Evolutionary conservation across 2,329 filamentous ascomycete genomes (phyloP).

Genomic region (Sporothrix pallida): DNA sequence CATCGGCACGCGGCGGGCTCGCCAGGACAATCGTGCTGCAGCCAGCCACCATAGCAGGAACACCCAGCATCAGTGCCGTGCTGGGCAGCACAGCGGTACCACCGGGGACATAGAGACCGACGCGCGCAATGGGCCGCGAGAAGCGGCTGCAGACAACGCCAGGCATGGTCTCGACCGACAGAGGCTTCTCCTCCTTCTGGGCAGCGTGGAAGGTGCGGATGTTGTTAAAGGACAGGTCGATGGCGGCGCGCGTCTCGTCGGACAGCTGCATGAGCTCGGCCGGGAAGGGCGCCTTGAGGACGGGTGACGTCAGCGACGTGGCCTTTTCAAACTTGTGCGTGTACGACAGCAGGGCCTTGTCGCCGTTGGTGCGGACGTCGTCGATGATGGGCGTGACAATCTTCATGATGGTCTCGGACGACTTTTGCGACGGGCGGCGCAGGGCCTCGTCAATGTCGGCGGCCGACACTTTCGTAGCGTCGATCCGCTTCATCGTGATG

Average conservation of each 20-base stretch:
- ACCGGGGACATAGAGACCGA: constrained; percentile 95
- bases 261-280: constrained; percentile 82
- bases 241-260: constrained; percentile 85
- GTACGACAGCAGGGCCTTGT: constrained; percentile 87
- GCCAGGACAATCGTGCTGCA: constrained; percentile 95
- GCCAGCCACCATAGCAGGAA: constrained; percentile 95
- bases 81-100: constrained; percentile 97
- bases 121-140: constrained; percentile 86
- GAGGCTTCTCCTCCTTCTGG: constrained; percentile 80
- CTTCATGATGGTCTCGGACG: constrained; percentile 89
- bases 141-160: constrained; percentile 95
- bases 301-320: constrained; percentile 84
- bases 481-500: constrained; percentile 83
- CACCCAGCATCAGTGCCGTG: constrained; percentile 96
- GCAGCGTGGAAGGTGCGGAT: constrained; percentile 93
- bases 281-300: constrained; percentile 88
- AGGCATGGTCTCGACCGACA: constrained; percentile 95
- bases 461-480: constrained; percentile 67
- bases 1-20: constrained; percentile 86
- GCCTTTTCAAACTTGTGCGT: constrained; percentile 99
- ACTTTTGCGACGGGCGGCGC: constrained; percentile 89
- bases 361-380: constrained; percentile 80
- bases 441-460: constrained; percentile 74
- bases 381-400: constrained; percentile 93
- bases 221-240: constrained; percentile 92